phyloP scores from a whole-genome alignment of 164 flowering plant genomes.

The Akebia trifoliata region DNA sequence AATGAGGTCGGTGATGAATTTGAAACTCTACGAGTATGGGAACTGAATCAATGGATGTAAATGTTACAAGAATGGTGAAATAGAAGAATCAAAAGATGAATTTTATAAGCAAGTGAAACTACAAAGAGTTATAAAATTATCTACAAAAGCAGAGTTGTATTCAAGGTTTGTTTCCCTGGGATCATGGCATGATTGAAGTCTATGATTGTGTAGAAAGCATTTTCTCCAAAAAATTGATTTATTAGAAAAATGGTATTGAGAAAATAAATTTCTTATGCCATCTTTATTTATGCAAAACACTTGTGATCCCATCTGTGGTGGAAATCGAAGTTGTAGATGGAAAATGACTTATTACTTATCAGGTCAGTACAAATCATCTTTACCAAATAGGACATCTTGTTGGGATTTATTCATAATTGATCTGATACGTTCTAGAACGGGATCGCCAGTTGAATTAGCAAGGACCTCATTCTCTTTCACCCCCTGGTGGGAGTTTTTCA shows the following conservation, averaged over 20 bases:
- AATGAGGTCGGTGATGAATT: constrained; percentile 36
- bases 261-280: too few species aligned
- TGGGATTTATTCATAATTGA: too few species aligned
- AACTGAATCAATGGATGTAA: constrained; percentile 25
- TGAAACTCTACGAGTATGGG: constrained; percentile 13
- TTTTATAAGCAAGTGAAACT: constrained; percentile 54
- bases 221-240: too few species aligned
- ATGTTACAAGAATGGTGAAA: constrained; percentile 15
- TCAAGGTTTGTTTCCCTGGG: constrained; percentile 47
- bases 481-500: too few species aligned
- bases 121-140: constrained; percentile 47
- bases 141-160: constrained; percentile 52
- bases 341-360: constrained; percentile 59
- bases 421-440: too few species aligned
- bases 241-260: too few species aligned
- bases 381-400: too few species aligned
- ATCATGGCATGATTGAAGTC: too few species aligned
- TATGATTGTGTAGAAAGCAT: too few species aligned
- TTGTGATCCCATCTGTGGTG: constrained; percentile 32
- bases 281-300: constrained; percentile 35
- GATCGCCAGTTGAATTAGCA: too few species aligned
- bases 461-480: too few species aligned
- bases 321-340: constrained; percentile 60
- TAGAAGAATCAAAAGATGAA: constrained; percentile 61
- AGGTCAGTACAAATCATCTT: constrained; percentile 38